Conservation (phyloP, 768 basidiomycete genomes). For the Termitomyces sp. region DNA sequence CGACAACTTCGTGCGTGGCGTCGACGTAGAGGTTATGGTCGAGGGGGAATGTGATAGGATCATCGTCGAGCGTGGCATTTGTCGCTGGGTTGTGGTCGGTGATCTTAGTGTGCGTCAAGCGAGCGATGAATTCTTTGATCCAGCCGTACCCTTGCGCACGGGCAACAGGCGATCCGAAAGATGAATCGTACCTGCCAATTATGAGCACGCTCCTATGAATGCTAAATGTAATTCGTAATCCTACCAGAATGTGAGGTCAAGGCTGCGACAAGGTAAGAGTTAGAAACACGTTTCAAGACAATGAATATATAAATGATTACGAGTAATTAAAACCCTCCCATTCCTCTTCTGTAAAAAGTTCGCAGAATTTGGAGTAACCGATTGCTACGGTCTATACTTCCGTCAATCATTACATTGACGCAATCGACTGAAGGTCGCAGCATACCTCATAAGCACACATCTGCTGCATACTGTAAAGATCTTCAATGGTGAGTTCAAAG, state of each 20-base stretch:
- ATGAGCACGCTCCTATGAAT: slow-evolving; percentile 14
- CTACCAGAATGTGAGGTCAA: slow-evolving; percentile 63
- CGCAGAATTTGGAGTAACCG: slow-evolving; percentile 88
- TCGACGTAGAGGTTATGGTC: slow-evolving; percentile 76
- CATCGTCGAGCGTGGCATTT: slow-evolving; percentile 75
- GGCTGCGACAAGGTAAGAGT: slow-evolving; percentile 24
- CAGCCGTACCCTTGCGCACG: slow-evolving; percentile 76
- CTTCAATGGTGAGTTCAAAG: slow-evolving; percentile 55
- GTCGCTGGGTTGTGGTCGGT: slow-evolving; percentile 71
- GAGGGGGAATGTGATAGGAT: slow-evolving; percentile 63
- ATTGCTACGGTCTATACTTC: slow-evolving; percentile 66
- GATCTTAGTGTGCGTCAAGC: slow-evolving; percentile 69
- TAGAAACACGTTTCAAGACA: not conserved
- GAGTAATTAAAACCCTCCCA: slow-evolving; percentile 92
- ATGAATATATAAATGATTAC: slow-evolving; percentile 8
- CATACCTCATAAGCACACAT: slow-evolving; percentile 70
- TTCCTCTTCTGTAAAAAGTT: slow-evolving; percentile 83
- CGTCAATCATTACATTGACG: not conserved
- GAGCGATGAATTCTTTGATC: slow-evolving; percentile 76
- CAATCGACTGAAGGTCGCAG: not conserved
- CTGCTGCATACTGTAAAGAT: slow-evolving; percentile 74
- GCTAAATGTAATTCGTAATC: not conserved
- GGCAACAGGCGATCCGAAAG: slow-evolving; percentile 78
- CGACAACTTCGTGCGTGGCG: slow-evolving; percentile 85
- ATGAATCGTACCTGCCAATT: slow-evolving; percentile 49